Percentiles rank a stretch among this genome's conserved stretches.
phyloP scores from a whole-genome alignment of 1,284 basidiomycete genomes.

The Vanrija sp. region DNA sequence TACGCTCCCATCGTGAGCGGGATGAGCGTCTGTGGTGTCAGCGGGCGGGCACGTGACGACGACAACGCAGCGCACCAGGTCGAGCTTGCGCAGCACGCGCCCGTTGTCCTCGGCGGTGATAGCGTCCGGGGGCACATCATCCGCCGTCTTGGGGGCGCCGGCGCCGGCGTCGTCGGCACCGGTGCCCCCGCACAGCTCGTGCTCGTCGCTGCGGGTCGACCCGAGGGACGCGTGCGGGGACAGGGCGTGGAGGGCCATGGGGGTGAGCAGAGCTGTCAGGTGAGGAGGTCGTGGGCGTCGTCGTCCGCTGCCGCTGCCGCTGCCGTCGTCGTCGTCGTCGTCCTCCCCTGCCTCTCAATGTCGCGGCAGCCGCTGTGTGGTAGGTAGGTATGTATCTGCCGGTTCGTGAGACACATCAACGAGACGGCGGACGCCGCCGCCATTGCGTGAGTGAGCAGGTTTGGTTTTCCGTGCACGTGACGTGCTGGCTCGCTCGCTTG shows the following conservation, averaged over 20 bases:
- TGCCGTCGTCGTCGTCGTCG: no score
- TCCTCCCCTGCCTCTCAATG: no score
- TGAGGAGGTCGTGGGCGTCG: background rate
- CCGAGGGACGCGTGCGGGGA: background rate
- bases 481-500: no score
- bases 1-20: constrained; percentile 44
- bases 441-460: no score
- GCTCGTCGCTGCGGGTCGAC: constrained; percentile 11
- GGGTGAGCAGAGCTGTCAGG: no score
- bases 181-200: constrained; percentile 6
- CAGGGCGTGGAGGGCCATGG: background rate
- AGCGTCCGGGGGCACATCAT: constrained; percentile 20
- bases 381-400: no score
- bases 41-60: background rate
- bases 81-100: constrained; percentile 37
- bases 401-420: no score
- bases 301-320: no score
- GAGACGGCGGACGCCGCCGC: no score
- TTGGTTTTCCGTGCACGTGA: no score
- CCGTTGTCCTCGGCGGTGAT: constrained; percentile 25
- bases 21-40: constrained; percentile 25
- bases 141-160: background rate
- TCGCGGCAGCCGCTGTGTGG: no score
- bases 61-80: constrained; percentile 21
- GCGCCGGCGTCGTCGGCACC: no score